Conservation (phyloP, 78 protist species). For the Paratrimastix pyriformis region DNA sequence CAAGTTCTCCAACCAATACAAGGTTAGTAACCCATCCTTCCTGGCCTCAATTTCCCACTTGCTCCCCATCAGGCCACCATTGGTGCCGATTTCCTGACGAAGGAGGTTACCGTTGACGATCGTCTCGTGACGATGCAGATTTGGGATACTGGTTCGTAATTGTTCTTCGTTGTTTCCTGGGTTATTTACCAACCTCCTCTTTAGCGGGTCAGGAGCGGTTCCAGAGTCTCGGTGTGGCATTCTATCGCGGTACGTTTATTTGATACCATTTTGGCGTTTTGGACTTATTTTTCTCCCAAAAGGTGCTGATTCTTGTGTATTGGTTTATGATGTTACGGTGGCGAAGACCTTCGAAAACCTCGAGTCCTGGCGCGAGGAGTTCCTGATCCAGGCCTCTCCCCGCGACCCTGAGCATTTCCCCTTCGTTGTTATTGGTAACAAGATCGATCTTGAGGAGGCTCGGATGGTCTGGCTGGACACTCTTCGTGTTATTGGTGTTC, state of each 20-base stretch:
- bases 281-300: background rate
- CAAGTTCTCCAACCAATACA: slow-evolving; percentile 85
- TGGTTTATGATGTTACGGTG: slow-evolving; percentile 83
- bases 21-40: slow-evolving; percentile 34
- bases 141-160: slow-evolving; percentile 79
- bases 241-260: slow-evolving; percentile 96
- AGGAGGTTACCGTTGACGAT: slow-evolving; percentile 90
- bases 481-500: background rate
- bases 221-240: slow-evolving; percentile 97
- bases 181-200: background rate
- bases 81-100: slow-evolving; percentile 98
- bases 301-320: background rate
- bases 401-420: slow-evolving; percentile 78
- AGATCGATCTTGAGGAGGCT: slow-evolving; percentile 81
- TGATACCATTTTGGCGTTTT: slow-evolving; percentile 76
- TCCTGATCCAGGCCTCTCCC: slow-evolving; percentile 83
- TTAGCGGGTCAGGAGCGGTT: slow-evolving; percentile 92
- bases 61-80: too few relatives aligned
- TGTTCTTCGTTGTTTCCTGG: background rate
- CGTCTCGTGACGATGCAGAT: slow-evolving; percentile 92
- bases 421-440: slow-evolving; percentile 94
- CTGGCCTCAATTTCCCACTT: background rate
- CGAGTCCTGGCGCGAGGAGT: slow-evolving; percentile 95
- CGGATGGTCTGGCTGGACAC: slow-evolving; percentile 53
- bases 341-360: slow-evolving; percentile 86